These are phyloP conservation scores for Jatropha multifida DNA, from an alignment of 441 rosid genomes.

Conservation along the genomic window DNA sequence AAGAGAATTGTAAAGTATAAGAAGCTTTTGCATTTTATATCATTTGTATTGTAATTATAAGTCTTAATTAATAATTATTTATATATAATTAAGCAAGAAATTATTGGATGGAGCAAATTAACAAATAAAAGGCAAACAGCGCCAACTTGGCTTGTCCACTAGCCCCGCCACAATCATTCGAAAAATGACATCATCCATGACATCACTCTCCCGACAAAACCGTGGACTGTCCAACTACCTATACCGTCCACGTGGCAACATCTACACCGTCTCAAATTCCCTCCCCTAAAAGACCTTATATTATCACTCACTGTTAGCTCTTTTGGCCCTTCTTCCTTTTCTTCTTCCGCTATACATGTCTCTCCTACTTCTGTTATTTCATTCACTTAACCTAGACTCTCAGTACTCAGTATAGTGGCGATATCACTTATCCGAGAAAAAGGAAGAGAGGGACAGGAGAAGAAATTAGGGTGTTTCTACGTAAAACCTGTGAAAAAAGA, in stretches of 20 bases:
- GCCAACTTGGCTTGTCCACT: conserved; percentile 41
- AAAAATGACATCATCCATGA: conserved; percentile 47
- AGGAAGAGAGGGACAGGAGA: no score
- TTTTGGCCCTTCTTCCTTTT: conserved; percentile 23
- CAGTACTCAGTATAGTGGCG: no score
- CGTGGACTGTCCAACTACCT: conserved; percentile 33
- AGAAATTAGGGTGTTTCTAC: background rate
- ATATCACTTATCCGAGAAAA: no score
- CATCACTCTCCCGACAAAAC: conserved; percentile 54
- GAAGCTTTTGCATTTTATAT: background rate
- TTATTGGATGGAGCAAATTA: conserved; percentile 22
- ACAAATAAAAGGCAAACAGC: conserved; percentile 19
- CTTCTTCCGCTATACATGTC: background rate
- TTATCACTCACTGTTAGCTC: conserved; percentile 26
- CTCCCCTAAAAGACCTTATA: conserved; percentile 22
- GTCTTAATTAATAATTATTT: background rate
- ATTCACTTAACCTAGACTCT: no score
- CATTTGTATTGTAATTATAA: background rate
- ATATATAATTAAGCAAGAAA: background rate
- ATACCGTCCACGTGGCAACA: conserved; percentile 44
- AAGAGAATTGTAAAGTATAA: background rate
- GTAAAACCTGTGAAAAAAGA: conserved; percentile 7
- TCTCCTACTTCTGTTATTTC: background rate
- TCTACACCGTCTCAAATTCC: conserved; percentile 38
- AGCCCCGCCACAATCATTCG: conserved; percentile 36